Conservation (phyloP, 1,284 basidiomycete genomes). For the Neolentinus lepideus region DNA sequence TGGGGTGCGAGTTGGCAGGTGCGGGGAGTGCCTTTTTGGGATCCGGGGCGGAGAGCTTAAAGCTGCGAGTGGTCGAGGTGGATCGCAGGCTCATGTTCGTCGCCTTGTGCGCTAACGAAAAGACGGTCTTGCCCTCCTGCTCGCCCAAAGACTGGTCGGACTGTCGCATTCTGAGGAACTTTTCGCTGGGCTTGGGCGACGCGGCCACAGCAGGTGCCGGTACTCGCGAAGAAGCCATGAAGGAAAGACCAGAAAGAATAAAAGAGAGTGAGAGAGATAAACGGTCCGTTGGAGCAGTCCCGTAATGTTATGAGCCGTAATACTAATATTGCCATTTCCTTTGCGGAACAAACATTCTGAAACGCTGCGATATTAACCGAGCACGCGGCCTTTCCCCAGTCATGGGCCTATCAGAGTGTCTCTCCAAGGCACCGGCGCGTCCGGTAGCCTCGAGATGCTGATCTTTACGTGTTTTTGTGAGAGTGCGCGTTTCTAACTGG, state of each 20-base stretch:
- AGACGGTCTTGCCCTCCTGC: background rate
- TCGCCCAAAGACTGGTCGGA: slow-evolving; percentile 1
- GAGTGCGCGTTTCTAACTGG: too few relatives aligned
- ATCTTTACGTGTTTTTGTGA: background rate
- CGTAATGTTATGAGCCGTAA: background rate
- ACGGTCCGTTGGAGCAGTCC: background rate
- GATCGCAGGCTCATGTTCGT: background rate
- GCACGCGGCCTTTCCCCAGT: background rate
- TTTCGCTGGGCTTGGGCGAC: background rate
- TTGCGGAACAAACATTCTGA: slow-evolving; percentile 1
- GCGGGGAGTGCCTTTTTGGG: slow-evolving; percentile 1
- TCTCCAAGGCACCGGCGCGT: background rate
- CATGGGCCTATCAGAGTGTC: background rate
- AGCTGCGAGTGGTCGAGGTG: background rate
- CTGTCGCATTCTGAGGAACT: background rate
- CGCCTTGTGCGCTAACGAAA: background rate
- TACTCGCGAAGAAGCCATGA: background rate
- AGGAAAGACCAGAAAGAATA: background rate
- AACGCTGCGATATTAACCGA: slow-evolving; percentile 1
- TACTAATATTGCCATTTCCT: background rate
- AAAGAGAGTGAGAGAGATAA: background rate
- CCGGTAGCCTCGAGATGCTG: background rate
- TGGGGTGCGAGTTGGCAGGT: background rate
- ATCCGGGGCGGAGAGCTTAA: background rate
- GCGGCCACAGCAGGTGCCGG: slow-evolving; percentile 1